Percentiles rank a stretch among this genome's conserved stretches.
Conservation (phyloP, 2,329 filamentous ascomycete species). For the Boeremia exigua region DNA sequence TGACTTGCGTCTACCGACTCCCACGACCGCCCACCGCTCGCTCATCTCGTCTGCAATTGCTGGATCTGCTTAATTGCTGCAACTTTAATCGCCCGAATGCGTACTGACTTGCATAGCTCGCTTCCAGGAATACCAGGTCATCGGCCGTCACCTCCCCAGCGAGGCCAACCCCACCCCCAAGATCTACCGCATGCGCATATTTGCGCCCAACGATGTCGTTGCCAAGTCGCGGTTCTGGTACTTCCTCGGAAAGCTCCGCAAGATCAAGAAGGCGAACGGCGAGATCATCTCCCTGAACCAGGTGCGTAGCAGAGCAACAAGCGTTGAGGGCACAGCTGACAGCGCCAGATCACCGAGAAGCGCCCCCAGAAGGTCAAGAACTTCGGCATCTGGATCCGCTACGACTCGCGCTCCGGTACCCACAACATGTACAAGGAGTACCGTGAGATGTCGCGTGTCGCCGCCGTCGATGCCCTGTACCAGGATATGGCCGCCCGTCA, state of each 20-base stretch:
- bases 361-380: slow-evolving; percentile 99
- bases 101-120: slow-evolving; percentile 71
- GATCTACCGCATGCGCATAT: slow-evolving; percentile 99
- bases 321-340: slow-evolving; percentile 19
- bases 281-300: slow-evolving; percentile 98
- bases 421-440: slow-evolving; percentile 99
- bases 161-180: slow-evolving; percentile 96
- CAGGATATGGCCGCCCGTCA: slow-evolving; percentile 99
- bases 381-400: slow-evolving; percentile 99
- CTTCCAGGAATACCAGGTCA: slow-evolving; percentile 99
- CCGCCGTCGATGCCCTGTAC: slow-evolving; percentile 96
- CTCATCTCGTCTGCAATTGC: slow-evolving; percentile 37
- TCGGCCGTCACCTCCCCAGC: slow-evolving; percentile 97
- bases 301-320: slow-evolving; percentile 64
- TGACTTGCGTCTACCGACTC: not conserved
- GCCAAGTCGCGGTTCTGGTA: slow-evolving; percentile 99
- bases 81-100: slow-evolving; percentile 9
- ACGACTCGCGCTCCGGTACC: slow-evolving; percentile 98
- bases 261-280: slow-evolving; percentile 99
- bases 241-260: slow-evolving; percentile 98
- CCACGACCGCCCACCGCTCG: not conserved
- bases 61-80: slow-evolving; percentile 19
- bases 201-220: slow-evolving; percentile 95
- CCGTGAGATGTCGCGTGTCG: slow-evolving; percentile 96
- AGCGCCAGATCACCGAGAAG: slow-evolving; percentile 89